Evolutionary conservation across 192 early-diverging fungal species (phyloP), one percentile per base, ranked within the genome.

Genomic region (Coemansia sp.): DNA sequence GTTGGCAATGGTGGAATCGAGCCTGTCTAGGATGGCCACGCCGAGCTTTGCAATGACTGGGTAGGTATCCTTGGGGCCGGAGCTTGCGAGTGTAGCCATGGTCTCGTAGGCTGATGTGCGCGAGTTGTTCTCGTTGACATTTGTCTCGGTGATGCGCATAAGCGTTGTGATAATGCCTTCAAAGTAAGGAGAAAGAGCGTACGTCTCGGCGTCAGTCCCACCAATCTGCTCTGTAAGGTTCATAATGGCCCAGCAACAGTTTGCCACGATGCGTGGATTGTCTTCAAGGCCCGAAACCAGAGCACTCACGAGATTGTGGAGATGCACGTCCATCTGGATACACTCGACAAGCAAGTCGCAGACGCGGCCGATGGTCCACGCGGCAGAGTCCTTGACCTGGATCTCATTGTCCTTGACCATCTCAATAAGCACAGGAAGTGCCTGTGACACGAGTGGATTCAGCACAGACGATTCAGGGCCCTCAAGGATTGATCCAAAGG

Each of bases 301-400:
- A 19, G 93, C 92, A 64, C 84, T 81, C 25, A 95, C 84, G 19
- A 95, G 76, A 39, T 79, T 86, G 63, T 90, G 85, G 48, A 95
- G 80, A 46, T 91, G 89, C 43, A 87, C 71, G 22, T 92, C 90
- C 8, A 88, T 86, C 66, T 90, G 89, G 62, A 94, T 92, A 71
- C 87, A 88, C 41, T 89, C 85, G 45, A 87, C 85, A 53, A 95
- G 67, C 50, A 90, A 73, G 61, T 98, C 93, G 58, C 88, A 97
- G 32, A 99, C 93, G 64, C 96, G 91, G 62, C 98, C 97, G 11
- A 99, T 83, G n/a, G 95, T 94, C 98, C 98, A 99, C 16, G 96
- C 97, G 7, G 95, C 92, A 17, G 96, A 92, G 78, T 99, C 98
- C 84, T 97, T 96, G 64, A 99, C 95, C 63, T 95, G 90, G 22